A percentile compares a stretch with the other conserved stretches of the same genome.
Evolutionary conservation across 176 grass and related monocot species (phyloP).

Genomic region (Aegilops longissima): DNA sequence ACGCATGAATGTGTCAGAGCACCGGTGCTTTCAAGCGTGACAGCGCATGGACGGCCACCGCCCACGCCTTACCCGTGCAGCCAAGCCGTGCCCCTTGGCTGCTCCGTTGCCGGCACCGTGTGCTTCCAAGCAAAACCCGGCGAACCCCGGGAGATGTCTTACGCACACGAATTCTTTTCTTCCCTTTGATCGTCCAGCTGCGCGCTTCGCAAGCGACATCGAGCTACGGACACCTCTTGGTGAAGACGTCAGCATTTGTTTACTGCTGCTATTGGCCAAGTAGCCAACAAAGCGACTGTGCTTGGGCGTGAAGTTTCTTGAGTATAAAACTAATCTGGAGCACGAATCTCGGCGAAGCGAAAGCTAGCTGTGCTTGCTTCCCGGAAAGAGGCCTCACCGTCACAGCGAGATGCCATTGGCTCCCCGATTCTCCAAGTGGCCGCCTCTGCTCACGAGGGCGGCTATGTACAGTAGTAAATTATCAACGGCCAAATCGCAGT

Average conservation of each 20-base stretch:
- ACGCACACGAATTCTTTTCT: not conserved
- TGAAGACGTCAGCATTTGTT: not conserved
- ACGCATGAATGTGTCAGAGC: not conserved
- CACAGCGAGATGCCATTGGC: not conserved
- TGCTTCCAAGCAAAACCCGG: not conserved
- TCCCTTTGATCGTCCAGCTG: too few species aligned
- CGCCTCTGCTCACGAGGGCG: not conserved
- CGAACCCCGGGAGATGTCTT: not conserved
- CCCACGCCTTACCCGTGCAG: not conserved
- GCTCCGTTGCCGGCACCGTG: not conserved
- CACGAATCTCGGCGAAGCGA: not conserved
- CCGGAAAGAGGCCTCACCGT: slow-evolving; percentile 42
- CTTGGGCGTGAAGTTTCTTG: not conserved
- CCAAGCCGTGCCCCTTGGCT: not conserved
- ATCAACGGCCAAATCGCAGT: not conserved
- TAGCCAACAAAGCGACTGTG: not conserved
- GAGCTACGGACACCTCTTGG: not conserved
- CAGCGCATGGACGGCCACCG: not conserved
- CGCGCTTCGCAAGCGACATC: too few species aligned
- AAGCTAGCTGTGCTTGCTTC: slow-evolving; percentile 23
- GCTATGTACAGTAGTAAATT: not conserved
- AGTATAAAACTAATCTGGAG: not conserved
- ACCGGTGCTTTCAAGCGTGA: not conserved
- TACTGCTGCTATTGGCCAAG: not conserved
- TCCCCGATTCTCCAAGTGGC: not conserved